Conservation (phyloP, 23 red algal species). For the Gracilaria domingensis region DNA sequence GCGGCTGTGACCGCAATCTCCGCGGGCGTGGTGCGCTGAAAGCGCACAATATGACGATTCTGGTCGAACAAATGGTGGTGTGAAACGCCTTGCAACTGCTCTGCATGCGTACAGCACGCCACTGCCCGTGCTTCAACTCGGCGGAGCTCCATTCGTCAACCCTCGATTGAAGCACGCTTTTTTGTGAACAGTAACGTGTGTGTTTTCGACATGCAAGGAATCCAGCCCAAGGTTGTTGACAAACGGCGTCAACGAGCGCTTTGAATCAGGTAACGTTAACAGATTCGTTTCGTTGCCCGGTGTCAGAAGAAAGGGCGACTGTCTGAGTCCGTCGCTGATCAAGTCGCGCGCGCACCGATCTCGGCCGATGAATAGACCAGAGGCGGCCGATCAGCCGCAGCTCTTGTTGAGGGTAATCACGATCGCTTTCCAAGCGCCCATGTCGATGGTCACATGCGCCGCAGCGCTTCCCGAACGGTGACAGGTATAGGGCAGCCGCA, state of each 20-base stretch:
- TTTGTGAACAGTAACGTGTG: no score
- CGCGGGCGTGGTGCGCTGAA: conserved; percentile 17
- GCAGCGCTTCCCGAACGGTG: neutral
- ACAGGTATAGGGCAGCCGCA: neutral
- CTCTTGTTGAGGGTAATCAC: neutral
- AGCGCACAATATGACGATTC: conserved; percentile 12
- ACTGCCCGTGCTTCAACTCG: neutral
- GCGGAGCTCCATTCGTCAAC: no score
- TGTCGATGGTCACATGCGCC: neutral
- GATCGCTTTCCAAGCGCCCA: neutral
- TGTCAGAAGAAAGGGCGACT: neutral
- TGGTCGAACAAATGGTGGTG: neutral
- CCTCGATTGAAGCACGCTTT: no score
- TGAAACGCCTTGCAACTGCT: neutral
- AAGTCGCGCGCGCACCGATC: no score
- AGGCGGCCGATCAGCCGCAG: no score
- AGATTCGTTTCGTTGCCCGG: no score
- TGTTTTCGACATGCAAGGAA: no score
- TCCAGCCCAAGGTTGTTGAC: no score
- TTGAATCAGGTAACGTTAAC: no score
- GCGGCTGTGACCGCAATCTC: conserved; percentile 14
- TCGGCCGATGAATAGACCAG: neutral
- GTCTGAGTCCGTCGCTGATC: neutral
- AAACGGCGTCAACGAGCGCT: no score
- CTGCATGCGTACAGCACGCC: neutral